phyloP scores from a whole-genome alignment of 441 rosid genomes.

The Kokia cookei region DNA sequence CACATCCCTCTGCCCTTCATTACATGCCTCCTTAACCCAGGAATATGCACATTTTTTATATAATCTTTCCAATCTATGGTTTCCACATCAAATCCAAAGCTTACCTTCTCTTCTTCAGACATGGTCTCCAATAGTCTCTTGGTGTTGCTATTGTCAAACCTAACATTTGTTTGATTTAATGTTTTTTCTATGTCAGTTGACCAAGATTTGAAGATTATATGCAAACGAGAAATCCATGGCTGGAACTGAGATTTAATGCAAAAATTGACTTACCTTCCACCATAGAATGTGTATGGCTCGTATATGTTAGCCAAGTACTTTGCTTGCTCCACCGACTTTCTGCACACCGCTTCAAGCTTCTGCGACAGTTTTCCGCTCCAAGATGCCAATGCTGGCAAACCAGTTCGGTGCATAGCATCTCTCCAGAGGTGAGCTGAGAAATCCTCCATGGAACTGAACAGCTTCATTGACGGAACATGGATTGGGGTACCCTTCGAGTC shows the following conservation, averaged over 20 bases:
- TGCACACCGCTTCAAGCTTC: conserved; percentile 58
- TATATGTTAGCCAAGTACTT: conserved; percentile 74
- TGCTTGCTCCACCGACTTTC: conserved; percentile 76
- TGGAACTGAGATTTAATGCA: neutral
- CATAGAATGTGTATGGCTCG: conserved; percentile 84
- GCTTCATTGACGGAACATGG: conserved; percentile 65
- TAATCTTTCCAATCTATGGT: conserved; percentile 18
- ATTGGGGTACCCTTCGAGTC: conserved; percentile 81
- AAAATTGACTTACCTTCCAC: conserved; percentile 54
- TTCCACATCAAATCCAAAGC: conserved; percentile 15
- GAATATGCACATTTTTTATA: conserved; percentile 16
- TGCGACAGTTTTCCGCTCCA: conserved; percentile 45
- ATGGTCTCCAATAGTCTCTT: conserved; percentile 60
- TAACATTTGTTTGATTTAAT: conserved; percentile 15
- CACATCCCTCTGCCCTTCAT: conserved; percentile 17
- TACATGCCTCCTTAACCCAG: conserved; percentile 14
- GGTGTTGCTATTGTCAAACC: conserved; percentile 87
- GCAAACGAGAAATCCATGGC: neutral
- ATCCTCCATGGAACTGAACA: conserved; percentile 71
- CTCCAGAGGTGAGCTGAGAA: conserved; percentile 53
- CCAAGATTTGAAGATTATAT: neutral
- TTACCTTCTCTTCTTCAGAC: conserved; percentile 59
- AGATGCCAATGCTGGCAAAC: conserved; percentile 30
- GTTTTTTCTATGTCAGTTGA: neutral
- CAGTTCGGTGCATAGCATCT: conserved; percentile 34